Evolutionary conservation across 2,329 filamentous ascomycete species (phyloP).

Genomic region (Trichophyton simii): DNA sequence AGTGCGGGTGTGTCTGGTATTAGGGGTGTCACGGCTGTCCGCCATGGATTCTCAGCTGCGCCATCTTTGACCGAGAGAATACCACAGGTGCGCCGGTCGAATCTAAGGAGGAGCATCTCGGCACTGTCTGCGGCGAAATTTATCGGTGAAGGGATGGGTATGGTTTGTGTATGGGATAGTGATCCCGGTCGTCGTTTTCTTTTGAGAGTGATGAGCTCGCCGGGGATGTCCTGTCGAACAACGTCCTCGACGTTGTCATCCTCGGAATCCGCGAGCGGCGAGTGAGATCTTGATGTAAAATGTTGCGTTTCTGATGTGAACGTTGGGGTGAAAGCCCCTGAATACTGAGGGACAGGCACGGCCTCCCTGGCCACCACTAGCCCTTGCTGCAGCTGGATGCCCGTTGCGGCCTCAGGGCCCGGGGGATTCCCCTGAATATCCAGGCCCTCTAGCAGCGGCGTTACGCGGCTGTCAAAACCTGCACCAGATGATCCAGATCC

Average conservation of each 20-base stretch:
- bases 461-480: not conserved
- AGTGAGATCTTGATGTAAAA: not conserved
- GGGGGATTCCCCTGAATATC: not conserved
- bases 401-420: not conserved
- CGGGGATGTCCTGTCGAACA: constrained; percentile 22
- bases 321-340: not conserved
- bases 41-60: constrained; percentile 57
- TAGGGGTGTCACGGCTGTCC: constrained; percentile 57
- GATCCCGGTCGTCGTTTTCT: not conserved
- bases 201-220: not conserved
- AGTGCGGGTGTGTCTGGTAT: constrained; percentile 51
- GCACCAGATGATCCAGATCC: not conserved
- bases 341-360: not conserved
- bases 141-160: not conserved
- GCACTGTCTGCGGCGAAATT: constrained; percentile 40
- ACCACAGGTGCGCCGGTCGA: constrained; percentile 54
- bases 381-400: no score
- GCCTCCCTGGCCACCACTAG: no score
- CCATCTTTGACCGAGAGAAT: constrained; percentile 61
- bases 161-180: not conserved
- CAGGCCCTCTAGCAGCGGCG: not conserved
- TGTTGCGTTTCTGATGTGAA: not conserved
- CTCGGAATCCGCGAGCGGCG: not conserved
- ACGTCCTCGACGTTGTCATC: constrained; percentile 43
- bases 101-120: constrained; percentile 51